phyloP scores from a whole-genome alignment of 805 yeast species.

The Candida broadrunensis region DNA sequence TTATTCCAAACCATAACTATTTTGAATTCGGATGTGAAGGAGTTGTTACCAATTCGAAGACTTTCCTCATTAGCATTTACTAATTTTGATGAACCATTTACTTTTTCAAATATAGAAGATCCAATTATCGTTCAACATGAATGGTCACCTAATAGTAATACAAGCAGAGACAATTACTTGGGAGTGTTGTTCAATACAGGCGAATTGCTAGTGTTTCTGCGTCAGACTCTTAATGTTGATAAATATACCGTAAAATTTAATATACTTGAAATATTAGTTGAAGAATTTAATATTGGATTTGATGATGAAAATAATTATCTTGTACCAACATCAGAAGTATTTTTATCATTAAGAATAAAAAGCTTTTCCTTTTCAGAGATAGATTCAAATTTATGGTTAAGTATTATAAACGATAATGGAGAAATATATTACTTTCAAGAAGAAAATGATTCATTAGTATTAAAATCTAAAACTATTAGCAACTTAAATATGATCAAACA shows the following conservation, averaged over 20 bases:
- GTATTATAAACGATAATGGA: neutral
- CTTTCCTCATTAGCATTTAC: conserved; percentile 21
- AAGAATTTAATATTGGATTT: conserved; percentile 17
- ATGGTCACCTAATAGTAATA: conserved; percentile 26
- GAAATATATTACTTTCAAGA: neutral
- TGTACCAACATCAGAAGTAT: conserved; percentile 16
- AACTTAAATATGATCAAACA: conserved; percentile 6
- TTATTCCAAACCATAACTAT: conserved; percentile 23
- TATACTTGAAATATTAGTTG: conserved; percentile 23
- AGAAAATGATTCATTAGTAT: neutral
- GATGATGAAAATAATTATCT: conserved; percentile 16
- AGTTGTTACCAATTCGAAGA: conserved; percentile 26
- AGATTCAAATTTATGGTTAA: neutral
- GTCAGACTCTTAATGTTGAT: conserved; percentile 20
- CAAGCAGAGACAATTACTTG: conserved; percentile 25
- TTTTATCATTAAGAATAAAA: conserved; percentile 19
- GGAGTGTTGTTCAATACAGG: conserved; percentile 37
- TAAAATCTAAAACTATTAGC: neutral
- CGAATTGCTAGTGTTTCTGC: conserved; percentile 29
- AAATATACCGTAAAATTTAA: conserved; percentile 22
- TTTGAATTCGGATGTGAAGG: conserved; percentile 24
- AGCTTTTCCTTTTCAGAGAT: conserved; percentile 20
- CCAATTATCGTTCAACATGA: conserved; percentile 30
- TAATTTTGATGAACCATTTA: conserved; percentile 24
- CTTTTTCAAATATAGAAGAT: conserved; percentile 29